These are phyloP conservation scores for Drechslerella stenobrocha DNA, from an alignment of 2,329 filamentous ascomycete genomes.

Conservation along the genomic window DNA sequence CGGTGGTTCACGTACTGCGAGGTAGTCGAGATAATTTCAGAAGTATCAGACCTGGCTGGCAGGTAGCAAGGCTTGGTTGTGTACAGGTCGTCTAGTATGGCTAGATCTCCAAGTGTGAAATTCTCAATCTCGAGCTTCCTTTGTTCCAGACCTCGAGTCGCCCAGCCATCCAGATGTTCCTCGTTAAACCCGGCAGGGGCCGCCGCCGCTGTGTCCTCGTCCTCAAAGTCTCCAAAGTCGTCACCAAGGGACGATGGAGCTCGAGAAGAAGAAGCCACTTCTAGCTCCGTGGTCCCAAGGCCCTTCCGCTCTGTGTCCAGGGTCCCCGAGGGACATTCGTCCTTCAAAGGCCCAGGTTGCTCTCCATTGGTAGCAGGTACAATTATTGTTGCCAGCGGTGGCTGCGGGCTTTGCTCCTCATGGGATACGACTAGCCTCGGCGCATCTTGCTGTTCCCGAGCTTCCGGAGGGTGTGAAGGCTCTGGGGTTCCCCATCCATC, in stretches of 20 bases:
- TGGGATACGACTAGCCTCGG: not conserved
- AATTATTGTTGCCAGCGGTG: slow-evolving; percentile 2
- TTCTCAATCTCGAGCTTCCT: slow-evolving; percentile 26
- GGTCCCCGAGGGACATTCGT: not conserved
- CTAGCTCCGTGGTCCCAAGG: slow-evolving; percentile 18
- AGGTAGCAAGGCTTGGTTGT: slow-evolving; percentile 16
- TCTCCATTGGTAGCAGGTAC: not conserved
- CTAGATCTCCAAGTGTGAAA: slow-evolving; percentile 26
- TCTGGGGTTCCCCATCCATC: slow-evolving; percentile 26
- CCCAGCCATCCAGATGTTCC: slow-evolving; percentile 7
- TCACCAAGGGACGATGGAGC: slow-evolving; percentile 17
- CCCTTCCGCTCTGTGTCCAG: slow-evolving; percentile 10
- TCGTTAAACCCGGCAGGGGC: not conserved
- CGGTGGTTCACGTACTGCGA: slow-evolving; percentile 45
- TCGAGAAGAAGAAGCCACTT: slow-evolving; percentile 13
- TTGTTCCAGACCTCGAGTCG: slow-evolving; percentile 6
- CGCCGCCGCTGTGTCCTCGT: slow-evolving; percentile 22
- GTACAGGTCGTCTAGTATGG: slow-evolving; percentile 25
- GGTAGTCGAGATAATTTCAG: slow-evolving; percentile 35
- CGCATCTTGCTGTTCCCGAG: slow-evolving; percentile 3
- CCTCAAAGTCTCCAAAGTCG: slow-evolving; percentile 47
- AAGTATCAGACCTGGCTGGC: slow-evolving; percentile 13
- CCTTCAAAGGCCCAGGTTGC: not conserved
- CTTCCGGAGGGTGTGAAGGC: slow-evolving; percentile 9
- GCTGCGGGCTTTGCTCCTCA: not conserved